Evolutionary conservation across 2,329 filamentous ascomycete genomes (phyloP).

Genomic region (Fusarium tuaranense): DNA sequence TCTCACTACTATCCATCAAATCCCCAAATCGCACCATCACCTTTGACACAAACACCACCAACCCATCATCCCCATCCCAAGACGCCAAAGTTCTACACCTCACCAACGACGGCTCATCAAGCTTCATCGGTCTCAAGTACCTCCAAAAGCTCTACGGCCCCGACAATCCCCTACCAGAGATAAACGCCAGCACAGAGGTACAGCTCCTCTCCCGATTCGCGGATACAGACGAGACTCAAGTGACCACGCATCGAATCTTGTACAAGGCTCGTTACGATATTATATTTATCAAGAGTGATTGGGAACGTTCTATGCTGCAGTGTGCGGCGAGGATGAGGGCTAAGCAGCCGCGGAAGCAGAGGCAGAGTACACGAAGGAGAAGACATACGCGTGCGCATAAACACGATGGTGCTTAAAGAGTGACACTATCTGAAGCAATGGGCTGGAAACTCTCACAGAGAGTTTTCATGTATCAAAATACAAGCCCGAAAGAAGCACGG

Average conservation of each 20-base stretch:
- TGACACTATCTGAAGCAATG: neutral
- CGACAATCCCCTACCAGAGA: neutral
- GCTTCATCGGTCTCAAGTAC: neutral
- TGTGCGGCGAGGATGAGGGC: neutral
- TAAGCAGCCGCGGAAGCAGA: neutral
- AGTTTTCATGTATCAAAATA: neutral
- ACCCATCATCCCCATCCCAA: neutral
- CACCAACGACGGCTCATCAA: neutral
- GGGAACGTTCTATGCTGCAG: conserved; percentile 13
- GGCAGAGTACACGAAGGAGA: neutral
- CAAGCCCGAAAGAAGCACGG: too few relatives aligned
- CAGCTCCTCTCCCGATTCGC: conserved; percentile 22
- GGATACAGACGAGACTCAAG: neutral
- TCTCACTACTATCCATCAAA: neutral
- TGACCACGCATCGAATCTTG: conserved; percentile 21
- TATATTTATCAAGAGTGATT: conserved; percentile 27
- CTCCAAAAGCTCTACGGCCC: neutral
- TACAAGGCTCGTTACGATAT: conserved; percentile 14
- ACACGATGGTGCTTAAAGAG: neutral
- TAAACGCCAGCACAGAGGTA: conserved; percentile 12
- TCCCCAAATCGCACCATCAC: neutral
- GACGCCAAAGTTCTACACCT: neutral
- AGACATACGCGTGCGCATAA: neutral
- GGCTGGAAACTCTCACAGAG: neutral
- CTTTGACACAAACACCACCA: neutral